Conservation (phyloP, 192 early-diverging fungal species). For the Pilobolus umbonatus region DNA sequence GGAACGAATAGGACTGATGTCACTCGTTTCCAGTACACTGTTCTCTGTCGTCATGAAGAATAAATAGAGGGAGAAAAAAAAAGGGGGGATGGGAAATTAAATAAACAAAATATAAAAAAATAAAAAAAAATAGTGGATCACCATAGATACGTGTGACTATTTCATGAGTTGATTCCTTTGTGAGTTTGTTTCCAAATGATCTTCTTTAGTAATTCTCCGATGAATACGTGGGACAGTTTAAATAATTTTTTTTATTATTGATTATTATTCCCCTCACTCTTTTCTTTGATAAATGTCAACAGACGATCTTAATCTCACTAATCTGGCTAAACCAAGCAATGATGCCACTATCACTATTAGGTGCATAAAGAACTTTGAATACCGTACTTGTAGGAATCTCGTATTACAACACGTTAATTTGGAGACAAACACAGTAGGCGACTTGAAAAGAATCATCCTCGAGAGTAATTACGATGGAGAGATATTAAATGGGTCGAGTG, state of each 20-base stretch:
- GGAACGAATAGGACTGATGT: too few species aligned
- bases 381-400: constrained; percentile 79
- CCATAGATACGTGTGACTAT: too few species aligned
- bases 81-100: too few species aligned
- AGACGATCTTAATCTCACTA: constrained; percentile 36
- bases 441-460: constrained; percentile 50
- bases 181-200: too few species aligned
- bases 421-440: constrained; percentile 55
- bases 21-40: too few species aligned
- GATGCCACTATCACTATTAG: constrained; percentile 73
- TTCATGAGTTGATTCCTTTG: too few species aligned
- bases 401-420: constrained; percentile 71
- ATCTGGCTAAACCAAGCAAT: constrained; percentile 39
- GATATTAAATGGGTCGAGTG: not conserved
- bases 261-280: not conserved
- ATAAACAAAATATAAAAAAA: too few species aligned
- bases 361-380: constrained; percentile 89
- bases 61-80: too few species aligned
- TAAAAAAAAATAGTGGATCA: too few species aligned
- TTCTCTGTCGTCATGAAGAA: too few species aligned
- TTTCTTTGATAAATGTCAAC: not conserved
- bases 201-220: not conserved
- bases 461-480: constrained; percentile 45
- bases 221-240: not conserved
- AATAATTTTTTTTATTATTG: not conserved